These are phyloP conservation scores for Saccharomycopsis fibuligera DNA, from an alignment of 805 yeast genomes.

Conservation along the genomic window DNA sequence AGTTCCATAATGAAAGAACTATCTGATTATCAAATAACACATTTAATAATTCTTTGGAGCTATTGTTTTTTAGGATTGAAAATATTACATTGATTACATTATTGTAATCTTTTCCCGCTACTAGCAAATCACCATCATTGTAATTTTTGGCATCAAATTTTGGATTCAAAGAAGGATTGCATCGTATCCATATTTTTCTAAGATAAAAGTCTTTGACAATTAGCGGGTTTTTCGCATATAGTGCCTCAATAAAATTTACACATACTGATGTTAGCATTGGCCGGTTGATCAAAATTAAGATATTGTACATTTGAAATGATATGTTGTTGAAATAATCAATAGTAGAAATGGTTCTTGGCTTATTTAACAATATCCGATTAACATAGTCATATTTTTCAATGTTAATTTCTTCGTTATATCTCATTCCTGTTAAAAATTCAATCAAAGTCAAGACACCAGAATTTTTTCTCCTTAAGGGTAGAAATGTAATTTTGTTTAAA, in stretches of 20 bases:
- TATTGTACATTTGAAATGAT: constrained; percentile 55
- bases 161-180: neutral
- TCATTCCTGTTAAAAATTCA: constrained; percentile 69
- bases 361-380: constrained; percentile 54
- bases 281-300: constrained; percentile 53
- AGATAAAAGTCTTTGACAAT: constrained; percentile 57
- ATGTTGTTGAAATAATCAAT: constrained; percentile 49
- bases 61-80: constrained; percentile 47
- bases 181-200: constrained; percentile 36
- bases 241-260: constrained; percentile 44
- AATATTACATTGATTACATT: constrained; percentile 60
- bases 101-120: constrained; percentile 46
- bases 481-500: constrained; percentile 41
- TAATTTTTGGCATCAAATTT: constrained; percentile 11
- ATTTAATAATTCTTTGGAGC: constrained; percentile 29
- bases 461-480: constrained; percentile 48
- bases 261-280: constrained; percentile 55
- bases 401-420: constrained; percentile 66
- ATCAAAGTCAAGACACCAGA: constrained; percentile 71
- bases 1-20: constrained; percentile 37
- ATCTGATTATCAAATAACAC: constrained; percentile 28
- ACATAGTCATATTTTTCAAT: constrained; percentile 62
- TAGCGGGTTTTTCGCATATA: constrained; percentile 43
- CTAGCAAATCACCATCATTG: constrained; percentile 29
- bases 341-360: constrained; percentile 47